Conservation (phyloP, 106 monocot genomes). For the Platanthera zijinensis region DNA sequence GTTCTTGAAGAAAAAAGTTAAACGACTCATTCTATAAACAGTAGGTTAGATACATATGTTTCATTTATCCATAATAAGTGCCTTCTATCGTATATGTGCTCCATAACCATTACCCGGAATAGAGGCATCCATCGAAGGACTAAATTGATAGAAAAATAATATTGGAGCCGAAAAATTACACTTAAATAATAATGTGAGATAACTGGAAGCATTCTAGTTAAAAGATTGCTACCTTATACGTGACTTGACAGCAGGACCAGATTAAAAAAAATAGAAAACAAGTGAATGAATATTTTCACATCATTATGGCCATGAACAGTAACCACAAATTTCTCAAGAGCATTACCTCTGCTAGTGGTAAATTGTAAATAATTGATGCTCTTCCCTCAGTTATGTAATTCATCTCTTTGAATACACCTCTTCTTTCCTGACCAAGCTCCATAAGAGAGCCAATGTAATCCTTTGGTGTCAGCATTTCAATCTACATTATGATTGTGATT, state of each 20-base stretch:
- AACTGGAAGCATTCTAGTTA: not conserved
- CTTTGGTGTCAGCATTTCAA: conserved; percentile 94
- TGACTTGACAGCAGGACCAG: not conserved
- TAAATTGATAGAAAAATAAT: not conserved
- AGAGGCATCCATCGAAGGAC: not conserved
- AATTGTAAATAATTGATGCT: conserved; percentile 72
- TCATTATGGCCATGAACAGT: not conserved
- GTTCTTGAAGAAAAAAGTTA: not conserved
- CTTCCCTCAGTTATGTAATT: conserved; percentile 81
- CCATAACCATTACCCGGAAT: not conserved
- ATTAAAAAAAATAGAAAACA: not conserved
- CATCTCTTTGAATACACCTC: conserved; percentile 94
- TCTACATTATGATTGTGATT: conserved; percentile 32
- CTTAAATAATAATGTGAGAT: not conserved
- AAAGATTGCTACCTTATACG: not conserved
- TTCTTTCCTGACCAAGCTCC: conserved; percentile 98
- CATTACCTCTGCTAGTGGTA: conserved; percentile 87
- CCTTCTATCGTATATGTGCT: not conserved
- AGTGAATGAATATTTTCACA: not conserved
- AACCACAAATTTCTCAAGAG: not conserved
- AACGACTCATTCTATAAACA: not conserved
- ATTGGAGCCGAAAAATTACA: not conserved
- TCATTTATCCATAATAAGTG: not conserved
- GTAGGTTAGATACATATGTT: not conserved
- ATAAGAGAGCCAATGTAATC: conserved; percentile 90